Percentiles rank a stretch among this genome's conserved stretches.
phyloP scores from a whole-genome alignment of 257 asterid species.

The Apocynum venetum region DNA sequence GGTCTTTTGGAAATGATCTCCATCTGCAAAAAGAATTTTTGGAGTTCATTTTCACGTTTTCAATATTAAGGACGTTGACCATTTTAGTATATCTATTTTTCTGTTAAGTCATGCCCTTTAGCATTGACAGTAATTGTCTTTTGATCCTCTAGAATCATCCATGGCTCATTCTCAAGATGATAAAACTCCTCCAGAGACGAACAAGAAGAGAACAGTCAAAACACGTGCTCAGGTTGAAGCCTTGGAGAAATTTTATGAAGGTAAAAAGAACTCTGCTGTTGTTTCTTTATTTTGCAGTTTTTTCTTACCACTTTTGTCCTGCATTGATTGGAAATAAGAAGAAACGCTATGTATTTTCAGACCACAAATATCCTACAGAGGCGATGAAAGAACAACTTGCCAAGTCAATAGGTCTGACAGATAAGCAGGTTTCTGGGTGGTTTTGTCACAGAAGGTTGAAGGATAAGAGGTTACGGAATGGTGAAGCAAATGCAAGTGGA shows the following conservation, averaged over 20 bases:
- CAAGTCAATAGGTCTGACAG: constrained; percentile 74
- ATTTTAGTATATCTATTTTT: neutral
- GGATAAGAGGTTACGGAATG: constrained; percentile 59
- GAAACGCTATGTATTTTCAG: constrained; percentile 35
- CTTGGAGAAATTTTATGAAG: constrained; percentile 60
- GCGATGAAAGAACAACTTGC: constrained; percentile 68
- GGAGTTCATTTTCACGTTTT: neutral
- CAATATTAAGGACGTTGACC: neutral
- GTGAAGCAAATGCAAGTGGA: constrained; percentile 40
- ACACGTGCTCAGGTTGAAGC: constrained; percentile 66
- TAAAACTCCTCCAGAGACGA: constrained; percentile 53
- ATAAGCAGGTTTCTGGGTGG: constrained; percentile 96
- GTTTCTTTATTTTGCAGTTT: constrained; percentile 4
- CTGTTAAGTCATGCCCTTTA: neutral
- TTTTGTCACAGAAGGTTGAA: constrained; percentile 93
- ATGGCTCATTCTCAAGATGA: constrained; percentile 65
- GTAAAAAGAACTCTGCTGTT: constrained; percentile 29
- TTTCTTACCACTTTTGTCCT: constrained; percentile 1
- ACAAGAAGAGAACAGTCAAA: constrained; percentile 63
- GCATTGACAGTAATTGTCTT: neutral
- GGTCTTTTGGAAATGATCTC: neutral
- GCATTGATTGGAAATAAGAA: constrained; percentile 6
- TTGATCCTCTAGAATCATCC: constrained; percentile 32
- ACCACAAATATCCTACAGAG: constrained; percentile 80
- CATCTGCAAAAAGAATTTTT: neutral